Percentiles rank a stretch among this genome's conserved stretches.
These are phyloP conservation scores for Cutaneotrichosporon sp. DNA, from an alignment of 1,284 basidiomycete genomes.

Conservation along the genomic window DNA sequence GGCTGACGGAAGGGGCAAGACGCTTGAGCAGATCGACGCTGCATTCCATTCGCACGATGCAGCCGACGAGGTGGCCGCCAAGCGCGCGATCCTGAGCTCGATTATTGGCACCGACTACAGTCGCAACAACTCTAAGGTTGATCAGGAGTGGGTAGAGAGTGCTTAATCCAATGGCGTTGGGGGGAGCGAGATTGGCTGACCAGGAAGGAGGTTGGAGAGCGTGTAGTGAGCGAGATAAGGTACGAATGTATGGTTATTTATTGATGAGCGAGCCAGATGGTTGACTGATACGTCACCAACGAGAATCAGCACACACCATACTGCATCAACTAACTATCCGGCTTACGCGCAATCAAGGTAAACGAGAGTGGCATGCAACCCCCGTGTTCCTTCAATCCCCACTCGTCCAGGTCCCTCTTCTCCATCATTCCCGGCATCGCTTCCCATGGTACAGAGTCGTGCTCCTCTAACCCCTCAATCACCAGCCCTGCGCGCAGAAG, in stretches of 20 bases:
- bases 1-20: constrained; percentile 10
- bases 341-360: constrained; percentile 13
- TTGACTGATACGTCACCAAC: no score
- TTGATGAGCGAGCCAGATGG: no score
- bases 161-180: background rate
- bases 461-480: constrained; percentile 13
- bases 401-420: constrained; percentile 15
- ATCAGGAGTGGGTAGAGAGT: constrained; percentile 6
- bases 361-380: constrained; percentile 13
- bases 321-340: background rate
- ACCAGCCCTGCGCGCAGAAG: constrained; percentile 4
- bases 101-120: background rate
- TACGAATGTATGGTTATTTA: no score
- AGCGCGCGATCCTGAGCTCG: constrained; percentile 7
- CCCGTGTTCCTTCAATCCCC: constrained; percentile 5
- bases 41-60: constrained; percentile 19
- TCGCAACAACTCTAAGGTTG: background rate
- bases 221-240: no score
- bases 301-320: no score
- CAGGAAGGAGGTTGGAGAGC: no score
- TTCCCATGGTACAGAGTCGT: constrained; percentile 14
- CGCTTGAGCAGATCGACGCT: constrained; percentile 25
- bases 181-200: no score
- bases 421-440: constrained; percentile 9
- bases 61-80: constrained; percentile 14